Evolutionary conservation across 192 early-diverging fungal species (phyloP).

Genomic region (Coemansia sp.): DNA sequence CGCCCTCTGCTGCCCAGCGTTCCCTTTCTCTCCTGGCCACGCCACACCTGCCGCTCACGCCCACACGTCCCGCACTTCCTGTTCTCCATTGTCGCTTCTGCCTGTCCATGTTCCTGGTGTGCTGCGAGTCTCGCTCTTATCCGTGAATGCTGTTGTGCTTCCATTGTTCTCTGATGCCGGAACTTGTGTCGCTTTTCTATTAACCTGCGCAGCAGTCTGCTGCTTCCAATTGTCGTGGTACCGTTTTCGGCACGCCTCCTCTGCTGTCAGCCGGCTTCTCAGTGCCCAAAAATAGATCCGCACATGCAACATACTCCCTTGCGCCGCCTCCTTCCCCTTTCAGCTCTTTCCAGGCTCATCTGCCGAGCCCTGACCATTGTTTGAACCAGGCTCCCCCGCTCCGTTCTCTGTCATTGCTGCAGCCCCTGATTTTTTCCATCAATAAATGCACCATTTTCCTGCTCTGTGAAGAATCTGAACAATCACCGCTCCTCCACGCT

Average conservation of each 20-base stretch:
- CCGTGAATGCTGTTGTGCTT: not conserved
- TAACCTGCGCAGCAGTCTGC: conserved; percentile 1
- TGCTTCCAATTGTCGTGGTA: not conserved
- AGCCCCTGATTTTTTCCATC: not conserved
- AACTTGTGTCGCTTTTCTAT: not conserved
- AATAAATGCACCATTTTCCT: not conserved
- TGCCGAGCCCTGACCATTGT: not conserved
- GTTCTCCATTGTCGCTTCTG: conserved; percentile 6
- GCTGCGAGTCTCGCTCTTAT: not conserved
- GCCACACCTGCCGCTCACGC: too few species aligned
- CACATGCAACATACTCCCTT: conserved; percentile 1
- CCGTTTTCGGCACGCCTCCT: not conserved
- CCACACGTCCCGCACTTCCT: too few species aligned
- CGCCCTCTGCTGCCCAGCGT: too few species aligned
- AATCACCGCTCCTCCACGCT: not conserved
- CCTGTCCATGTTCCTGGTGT: not conserved
- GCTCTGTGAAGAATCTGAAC: not conserved
- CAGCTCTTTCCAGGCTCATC: not conserved
- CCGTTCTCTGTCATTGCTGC: not conserved
- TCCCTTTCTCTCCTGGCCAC: too few species aligned
- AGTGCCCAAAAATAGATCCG: conserved; percentile 12
- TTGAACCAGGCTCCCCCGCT: not conserved
- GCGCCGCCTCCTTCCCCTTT: conserved; percentile 1
- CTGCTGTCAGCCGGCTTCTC: not conserved
- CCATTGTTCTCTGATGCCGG: conserved; percentile 9